A percentile compares a stretch with the other conserved stretches of the same genome.
Evolutionary conservation across 2,329 filamentous ascomycete genomes (phyloP).

Genomic region (Fusarium citri): DNA sequence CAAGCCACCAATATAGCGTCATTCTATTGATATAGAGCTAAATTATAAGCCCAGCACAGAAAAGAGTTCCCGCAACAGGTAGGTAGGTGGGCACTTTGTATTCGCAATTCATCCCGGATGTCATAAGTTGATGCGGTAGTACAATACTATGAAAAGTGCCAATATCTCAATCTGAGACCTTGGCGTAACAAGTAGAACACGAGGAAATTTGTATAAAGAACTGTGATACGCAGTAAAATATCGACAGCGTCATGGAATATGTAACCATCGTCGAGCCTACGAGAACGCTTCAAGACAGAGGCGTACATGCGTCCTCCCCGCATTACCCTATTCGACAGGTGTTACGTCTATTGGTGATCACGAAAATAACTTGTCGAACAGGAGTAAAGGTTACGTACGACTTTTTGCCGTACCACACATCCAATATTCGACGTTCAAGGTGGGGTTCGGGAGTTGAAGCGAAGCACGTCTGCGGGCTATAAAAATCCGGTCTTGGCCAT

Average conservation of each 20-base stretch:
- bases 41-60: too few relatives aligned
- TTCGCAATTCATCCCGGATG: too few relatives aligned
- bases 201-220: too few relatives aligned
- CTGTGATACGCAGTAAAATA: not conserved
- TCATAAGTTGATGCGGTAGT: too few relatives aligned
- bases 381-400: not conserved
- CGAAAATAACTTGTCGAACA: not conserved
- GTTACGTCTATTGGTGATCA: not conserved
- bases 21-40: too few relatives aligned
- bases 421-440: too few relatives aligned
- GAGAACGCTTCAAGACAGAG: not conserved
- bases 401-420: not conserved
- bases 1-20: too few relatives aligned
- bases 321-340: fast-evolving
- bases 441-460: not conserved
- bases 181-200: too few relatives aligned
- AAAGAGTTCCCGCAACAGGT: too few relatives aligned
- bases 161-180: too few relatives aligned
- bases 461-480: fast-evolving
- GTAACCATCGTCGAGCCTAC: not conserved
- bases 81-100: too few relatives aligned
- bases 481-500: not conserved
- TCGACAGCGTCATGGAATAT: not conserved
- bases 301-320: fast-evolving
- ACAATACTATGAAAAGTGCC: too few relatives aligned